These are phyloP conservation scores for Pleurotus cornucopiae DNA, from an alignment of 768 basidiomycete genomes.

Conservation along the genomic window DNA sequence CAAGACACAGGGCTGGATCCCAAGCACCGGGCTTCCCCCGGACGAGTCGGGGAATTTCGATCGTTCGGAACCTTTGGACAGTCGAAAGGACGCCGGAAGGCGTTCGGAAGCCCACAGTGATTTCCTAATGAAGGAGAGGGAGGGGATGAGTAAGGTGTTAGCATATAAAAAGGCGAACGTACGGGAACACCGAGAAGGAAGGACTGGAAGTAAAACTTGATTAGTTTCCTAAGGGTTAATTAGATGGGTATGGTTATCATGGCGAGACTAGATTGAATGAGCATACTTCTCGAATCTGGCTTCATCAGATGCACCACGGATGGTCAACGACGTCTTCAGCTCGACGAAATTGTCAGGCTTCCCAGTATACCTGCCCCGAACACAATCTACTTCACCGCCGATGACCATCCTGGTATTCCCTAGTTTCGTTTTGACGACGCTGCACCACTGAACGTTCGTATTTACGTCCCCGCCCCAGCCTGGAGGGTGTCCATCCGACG, in stretches of 20 bases:
- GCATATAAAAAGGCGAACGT: constrained; percentile 22
- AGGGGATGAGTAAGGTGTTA: constrained; percentile 10
- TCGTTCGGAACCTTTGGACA: constrained; percentile 71
- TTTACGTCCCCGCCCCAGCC: constrained; percentile 83
- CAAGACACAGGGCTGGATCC: constrained; percentile 72
- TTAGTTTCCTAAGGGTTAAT: constrained; percentile 62
- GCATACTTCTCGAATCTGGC: constrained; percentile 66
- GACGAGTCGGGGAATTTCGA: constrained; percentile 73
- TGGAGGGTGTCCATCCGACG: constrained; percentile 13
- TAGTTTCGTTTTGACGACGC: constrained; percentile 82
- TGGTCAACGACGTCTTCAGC: constrained; percentile 79
- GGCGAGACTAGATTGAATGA: not conserved
- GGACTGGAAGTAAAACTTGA: constrained; percentile 90
- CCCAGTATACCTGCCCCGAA: constrained; percentile 66
- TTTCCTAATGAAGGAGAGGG: constrained; percentile 44
- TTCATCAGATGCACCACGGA: constrained; percentile 62
- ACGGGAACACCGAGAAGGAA: constrained; percentile 91
- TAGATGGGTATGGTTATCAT: not conserved
- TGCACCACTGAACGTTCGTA: constrained; percentile 90
- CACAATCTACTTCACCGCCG: constrained; percentile 91
- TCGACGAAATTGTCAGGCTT: constrained; percentile 73
- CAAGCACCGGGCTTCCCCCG: constrained; percentile 72
- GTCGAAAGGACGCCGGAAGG: constrained; percentile 65
- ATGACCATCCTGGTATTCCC: constrained; percentile 68
- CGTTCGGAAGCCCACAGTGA: constrained; percentile 85